A percentile compares a stretch with the other conserved stretches of the same genome.
These are phyloP conservation scores for Gentiana macrophylla DNA, from an alignment of 257 asterid genomes.

Conservation along the genomic window DNA sequence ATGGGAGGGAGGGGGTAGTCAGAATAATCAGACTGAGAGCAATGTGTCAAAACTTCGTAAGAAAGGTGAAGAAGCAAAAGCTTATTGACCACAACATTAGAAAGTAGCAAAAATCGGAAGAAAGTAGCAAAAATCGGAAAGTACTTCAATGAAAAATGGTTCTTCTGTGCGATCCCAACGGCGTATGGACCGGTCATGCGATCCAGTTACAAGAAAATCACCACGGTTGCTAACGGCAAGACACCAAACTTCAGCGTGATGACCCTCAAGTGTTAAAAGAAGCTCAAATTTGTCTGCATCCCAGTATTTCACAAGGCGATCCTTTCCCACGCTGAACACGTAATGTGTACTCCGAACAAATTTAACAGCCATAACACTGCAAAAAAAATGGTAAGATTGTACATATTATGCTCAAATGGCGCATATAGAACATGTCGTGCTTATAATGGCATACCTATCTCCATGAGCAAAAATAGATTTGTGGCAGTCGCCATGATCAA, in stretches of 20 bases:
- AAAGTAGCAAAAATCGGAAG: too few species aligned
- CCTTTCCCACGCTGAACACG: slow-evolving; percentile 88
- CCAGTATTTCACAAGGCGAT: slow-evolving; percentile 86
- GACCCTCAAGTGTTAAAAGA: slow-evolving; percentile 93
- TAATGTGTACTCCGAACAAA: slow-evolving; percentile 79
- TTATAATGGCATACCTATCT: slow-evolving; percentile 45
- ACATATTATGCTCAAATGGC: neutral
- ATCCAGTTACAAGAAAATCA: slow-evolving; percentile 85
- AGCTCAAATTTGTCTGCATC: slow-evolving; percentile 96
- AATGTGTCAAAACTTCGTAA: too few species aligned
- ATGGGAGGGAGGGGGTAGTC: too few species aligned
- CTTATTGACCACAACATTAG: too few species aligned
- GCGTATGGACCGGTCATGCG: slow-evolving; percentile 88
- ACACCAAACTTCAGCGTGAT: slow-evolving; percentile 84
- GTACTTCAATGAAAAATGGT: slow-evolving; percentile 82
- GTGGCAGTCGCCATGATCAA: slow-evolving; percentile 89
- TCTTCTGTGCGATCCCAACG: slow-evolving; percentile 99
- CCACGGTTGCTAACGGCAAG: slow-evolving; percentile 87
- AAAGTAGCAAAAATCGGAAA: neutral
- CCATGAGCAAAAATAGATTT: slow-evolving; percentile 89
- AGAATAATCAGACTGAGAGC: too few species aligned
- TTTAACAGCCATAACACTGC: slow-evolving; percentile 87
- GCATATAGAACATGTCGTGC: too few species aligned
- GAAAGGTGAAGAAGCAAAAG: too few species aligned
- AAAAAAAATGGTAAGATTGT: slow-evolving; percentile 11